phyloP scores from a whole-genome alignment of 495 filamentous ascomycete species.

The Collariella sp. region DNA sequence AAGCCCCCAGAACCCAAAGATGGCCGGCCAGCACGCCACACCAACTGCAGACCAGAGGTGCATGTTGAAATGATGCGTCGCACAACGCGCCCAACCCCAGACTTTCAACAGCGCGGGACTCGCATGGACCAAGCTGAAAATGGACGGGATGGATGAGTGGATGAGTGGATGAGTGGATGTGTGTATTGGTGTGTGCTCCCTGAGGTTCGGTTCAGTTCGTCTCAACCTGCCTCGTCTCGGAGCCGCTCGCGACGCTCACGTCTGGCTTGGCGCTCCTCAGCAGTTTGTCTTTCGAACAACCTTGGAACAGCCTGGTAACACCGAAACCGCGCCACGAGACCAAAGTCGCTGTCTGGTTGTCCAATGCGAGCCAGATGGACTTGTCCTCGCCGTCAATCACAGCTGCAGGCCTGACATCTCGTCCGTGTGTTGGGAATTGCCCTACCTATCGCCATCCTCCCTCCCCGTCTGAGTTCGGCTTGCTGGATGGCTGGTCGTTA shows the following conservation, averaged over 20 bases:
- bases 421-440: conserved; percentile 5
- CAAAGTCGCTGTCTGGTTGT: background rate
- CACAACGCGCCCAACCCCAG: background rate
- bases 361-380: background rate
- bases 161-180: too few species aligned
- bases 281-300: too few species aligned
- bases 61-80: conserved; percentile 7
- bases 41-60: background rate
- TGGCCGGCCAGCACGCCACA: too few species aligned
- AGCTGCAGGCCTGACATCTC: background rate
- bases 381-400: background rate
- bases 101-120: conserved; percentile 2
- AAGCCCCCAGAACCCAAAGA: too few species aligned
- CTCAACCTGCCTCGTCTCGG: background rate
- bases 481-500: background rate
- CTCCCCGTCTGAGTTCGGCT: background rate
- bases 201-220: background rate
- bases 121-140: background rate
- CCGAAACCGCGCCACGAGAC: conserved; percentile 2
- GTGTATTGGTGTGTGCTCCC: background rate
- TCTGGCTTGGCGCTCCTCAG: background rate
- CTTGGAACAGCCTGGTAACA: conserved; percentile 3
- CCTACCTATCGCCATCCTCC: conserved; percentile 5
- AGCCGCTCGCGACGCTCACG: background rate
- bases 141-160: too few species aligned